Conservation (phyloP, 2,329 filamentous ascomycete genomes). For the Apiospora koreana region DNA sequence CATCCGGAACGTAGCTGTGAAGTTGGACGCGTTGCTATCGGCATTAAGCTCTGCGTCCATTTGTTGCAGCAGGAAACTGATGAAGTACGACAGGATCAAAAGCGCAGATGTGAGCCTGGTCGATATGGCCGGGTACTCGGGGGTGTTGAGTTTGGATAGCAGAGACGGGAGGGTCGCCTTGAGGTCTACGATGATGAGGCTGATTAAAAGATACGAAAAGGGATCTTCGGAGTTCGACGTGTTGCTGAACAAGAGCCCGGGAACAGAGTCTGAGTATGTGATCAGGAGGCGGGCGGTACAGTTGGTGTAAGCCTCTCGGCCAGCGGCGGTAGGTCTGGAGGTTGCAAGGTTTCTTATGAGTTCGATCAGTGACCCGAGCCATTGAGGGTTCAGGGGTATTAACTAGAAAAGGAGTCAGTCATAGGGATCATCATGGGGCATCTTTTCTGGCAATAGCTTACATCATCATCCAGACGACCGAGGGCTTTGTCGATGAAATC, state of each 20-base stretch:
- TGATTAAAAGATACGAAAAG: constrained; percentile 63
- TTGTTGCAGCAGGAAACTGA: constrained; percentile 56
- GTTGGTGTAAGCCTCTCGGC: constrained; percentile 60
- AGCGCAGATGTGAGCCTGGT: constrained; percentile 60
- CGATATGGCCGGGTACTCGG: constrained; percentile 52
- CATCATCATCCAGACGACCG: constrained; percentile 48
- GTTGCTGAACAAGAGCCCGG: constrained; percentile 54
- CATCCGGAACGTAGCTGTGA: constrained; percentile 42
- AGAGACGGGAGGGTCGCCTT: constrained; percentile 63
- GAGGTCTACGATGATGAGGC: constrained; percentile 66
- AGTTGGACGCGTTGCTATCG: background rate
- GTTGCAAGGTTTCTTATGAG: constrained; percentile 56
- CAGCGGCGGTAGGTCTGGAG: constrained; percentile 54
- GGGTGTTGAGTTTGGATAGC: constrained; percentile 57
- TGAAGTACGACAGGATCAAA: constrained; percentile 62
- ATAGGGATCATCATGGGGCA: background rate
- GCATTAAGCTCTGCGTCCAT: constrained; percentile 47
- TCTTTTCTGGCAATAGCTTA: constrained; percentile 32
- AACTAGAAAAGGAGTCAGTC: constrained; percentile 36
- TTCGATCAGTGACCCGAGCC: constrained; percentile 49
- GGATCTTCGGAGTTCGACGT: constrained; percentile 47
- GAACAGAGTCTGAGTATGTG: constrained; percentile 48
- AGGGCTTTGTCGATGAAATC: constrained; percentile 57
- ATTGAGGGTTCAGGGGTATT: constrained; percentile 50
- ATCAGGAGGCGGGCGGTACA: constrained; percentile 59